Conservation (phyloP, 2,329 filamentous ascomycete species). For the Botryosphaeria dothidea region DNA sequence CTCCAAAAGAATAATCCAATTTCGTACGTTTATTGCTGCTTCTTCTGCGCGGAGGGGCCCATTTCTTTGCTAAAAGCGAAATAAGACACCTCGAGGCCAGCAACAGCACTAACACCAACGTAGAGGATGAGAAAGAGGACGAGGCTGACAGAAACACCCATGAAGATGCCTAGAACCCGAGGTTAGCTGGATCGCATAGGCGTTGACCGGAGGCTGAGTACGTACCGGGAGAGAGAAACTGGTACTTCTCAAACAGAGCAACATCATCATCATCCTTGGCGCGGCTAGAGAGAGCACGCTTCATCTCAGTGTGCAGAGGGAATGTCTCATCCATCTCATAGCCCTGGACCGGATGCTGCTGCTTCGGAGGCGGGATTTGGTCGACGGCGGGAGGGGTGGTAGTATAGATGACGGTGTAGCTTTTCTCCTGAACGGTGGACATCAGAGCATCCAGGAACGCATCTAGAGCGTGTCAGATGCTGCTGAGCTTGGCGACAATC, state of each 20-base stretch:
- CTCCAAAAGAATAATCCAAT: neutral
- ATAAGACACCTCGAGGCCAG: conserved; percentile 85
- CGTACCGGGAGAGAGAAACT: conserved; percentile 87
- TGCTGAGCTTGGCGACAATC: neutral
- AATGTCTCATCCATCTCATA: conserved; percentile 70
- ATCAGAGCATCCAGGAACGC: conserved; percentile 49
- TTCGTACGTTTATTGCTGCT: conserved; percentile 55
- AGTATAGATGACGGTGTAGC: conserved; percentile 76
- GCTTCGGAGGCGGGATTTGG: conserved; percentile 21
- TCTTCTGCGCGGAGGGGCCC: conserved; percentile 86
- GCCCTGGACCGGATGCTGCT: conserved; percentile 18
- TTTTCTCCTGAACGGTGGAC: conserved; percentile 47
- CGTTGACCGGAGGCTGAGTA: conserved; percentile 19
- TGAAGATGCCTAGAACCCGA: conserved; percentile 71
- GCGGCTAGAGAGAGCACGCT: conserved; percentile 58
- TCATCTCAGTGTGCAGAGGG: conserved; percentile 71
- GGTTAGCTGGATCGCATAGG: neutral
- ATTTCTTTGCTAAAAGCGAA: conserved; percentile 96
- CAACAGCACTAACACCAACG: conserved; percentile 73
- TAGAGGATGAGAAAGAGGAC: conserved; percentile 76
- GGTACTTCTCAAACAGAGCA: conserved; percentile 83
- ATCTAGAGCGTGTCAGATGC: conserved; percentile 20
- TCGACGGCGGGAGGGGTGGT: conserved; percentile 56
- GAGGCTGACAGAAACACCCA: conserved; percentile 71
- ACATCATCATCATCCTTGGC: conserved; percentile 28